Evolutionary conservation across 768 basidiomycete species (phyloP).

Genomic region (Termitomyces sp.): DNA sequence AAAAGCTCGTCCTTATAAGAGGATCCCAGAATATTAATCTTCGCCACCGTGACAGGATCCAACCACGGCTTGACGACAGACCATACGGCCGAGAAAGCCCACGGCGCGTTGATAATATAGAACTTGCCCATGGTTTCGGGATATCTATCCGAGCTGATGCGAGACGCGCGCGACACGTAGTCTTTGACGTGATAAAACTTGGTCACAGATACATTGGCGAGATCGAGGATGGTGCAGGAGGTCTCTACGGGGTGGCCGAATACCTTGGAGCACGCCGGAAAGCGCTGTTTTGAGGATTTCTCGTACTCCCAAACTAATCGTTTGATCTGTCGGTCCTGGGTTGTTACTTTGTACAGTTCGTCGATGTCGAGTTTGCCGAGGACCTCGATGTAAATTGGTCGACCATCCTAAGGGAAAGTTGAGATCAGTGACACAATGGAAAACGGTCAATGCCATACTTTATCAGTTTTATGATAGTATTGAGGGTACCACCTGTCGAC

Average conservation of each 20-base stretch:
- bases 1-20: constrained; percentile 72
- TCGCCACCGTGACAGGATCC: constrained; percentile 90
- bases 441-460: constrained; percentile 38
- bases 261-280: constrained; percentile 69
- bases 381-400: constrained; percentile 92
- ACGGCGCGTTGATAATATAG: constrained; percentile 98
- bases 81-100: constrained; percentile 90
- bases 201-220: constrained; percentile 60
- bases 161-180: constrained; percentile 72
- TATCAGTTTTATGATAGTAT: constrained; percentile 95
- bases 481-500: constrained; percentile 95
- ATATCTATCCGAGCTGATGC: constrained; percentile 87
- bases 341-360: constrained; percentile 77
- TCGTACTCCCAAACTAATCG: constrained; percentile 94
- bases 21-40: constrained; percentile 86
- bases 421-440: constrained; percentile 2
- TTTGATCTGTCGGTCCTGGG: constrained; percentile 81
- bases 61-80: constrained; percentile 86
- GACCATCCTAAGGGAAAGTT: constrained; percentile 62
- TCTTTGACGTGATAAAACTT: constrained; percentile 91
- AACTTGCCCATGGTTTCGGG: constrained; percentile 97
- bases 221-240: constrained; percentile 95
- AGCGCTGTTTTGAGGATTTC: constrained; percentile 71
- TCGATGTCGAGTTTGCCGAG: constrained; percentile 86
- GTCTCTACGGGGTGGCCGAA: constrained; percentile 91